phyloP scores from a whole-genome alignment of 2,329 filamentous ascomycete species.

The Apiospora phragmitis region DNA sequence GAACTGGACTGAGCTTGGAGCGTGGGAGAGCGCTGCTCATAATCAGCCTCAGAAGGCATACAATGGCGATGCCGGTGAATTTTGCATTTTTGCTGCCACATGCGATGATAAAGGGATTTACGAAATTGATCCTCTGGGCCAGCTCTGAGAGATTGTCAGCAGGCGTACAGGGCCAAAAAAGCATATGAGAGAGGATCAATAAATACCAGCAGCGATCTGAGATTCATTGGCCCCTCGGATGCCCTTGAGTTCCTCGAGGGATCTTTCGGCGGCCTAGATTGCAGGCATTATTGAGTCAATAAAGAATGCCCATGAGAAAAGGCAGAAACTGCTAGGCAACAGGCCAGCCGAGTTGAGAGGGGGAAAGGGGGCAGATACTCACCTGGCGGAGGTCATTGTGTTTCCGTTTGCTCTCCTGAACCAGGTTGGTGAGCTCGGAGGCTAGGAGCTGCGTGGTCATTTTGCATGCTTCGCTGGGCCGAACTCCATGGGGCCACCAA shows the following conservation, averaged over 20 bases:
- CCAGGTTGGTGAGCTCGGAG: constrained; percentile 84
- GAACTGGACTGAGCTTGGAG: constrained; percentile 78
- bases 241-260: constrained; percentile 82
- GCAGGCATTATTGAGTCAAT: background rate
- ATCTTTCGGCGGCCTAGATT: constrained; percentile 83
- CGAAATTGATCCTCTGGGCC: constrained; percentile 76
- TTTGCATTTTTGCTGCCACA: constrained; percentile 89
- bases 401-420: constrained; percentile 95
- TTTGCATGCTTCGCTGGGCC: constrained; percentile 34
- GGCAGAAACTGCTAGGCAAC: background rate
- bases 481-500: background rate
- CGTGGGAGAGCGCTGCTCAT: constrained; percentile 78
- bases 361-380: background rate
- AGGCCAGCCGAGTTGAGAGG: background rate
- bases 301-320: background rate
- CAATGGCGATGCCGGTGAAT: constrained; percentile 83
- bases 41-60: constrained; percentile 86
- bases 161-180: background rate
- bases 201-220: constrained; percentile 68
- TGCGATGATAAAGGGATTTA: constrained; percentile 91
- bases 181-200: constrained; percentile 16
- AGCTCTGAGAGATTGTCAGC: constrained; percentile 63
- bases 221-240: constrained; percentile 74
- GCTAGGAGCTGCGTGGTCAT: constrained; percentile 93
- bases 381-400: constrained; percentile 86